Evolutionary conservation across 306 rosid genomes (phyloP).

Genomic region (Sicyos baderoa): DNA sequence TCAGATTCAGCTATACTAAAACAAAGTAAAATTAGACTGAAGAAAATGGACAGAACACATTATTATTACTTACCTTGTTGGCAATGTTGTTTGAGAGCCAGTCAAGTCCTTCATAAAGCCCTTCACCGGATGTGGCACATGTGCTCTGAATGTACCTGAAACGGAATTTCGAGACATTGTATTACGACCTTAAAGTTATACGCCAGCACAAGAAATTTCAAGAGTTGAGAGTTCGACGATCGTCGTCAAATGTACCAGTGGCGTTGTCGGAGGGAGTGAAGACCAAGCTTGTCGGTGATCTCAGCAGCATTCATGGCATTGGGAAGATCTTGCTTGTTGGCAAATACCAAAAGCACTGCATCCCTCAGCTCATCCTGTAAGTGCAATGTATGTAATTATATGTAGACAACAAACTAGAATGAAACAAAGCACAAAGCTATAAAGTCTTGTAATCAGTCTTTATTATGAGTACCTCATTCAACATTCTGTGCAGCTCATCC

Average conservation of each 20-base stretch:
- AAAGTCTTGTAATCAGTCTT: background rate
- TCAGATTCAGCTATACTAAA: too few relatives aligned
- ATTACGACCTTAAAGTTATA: constrained; percentile 1
- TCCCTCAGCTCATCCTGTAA: constrained; percentile 55
- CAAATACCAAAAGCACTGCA: constrained; percentile 60
- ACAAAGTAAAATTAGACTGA: too few relatives aligned
- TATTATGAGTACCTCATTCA: constrained; percentile 43
- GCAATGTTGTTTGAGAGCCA: constrained; percentile 69
- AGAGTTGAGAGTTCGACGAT: background rate
- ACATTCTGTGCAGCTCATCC: constrained; percentile 62
- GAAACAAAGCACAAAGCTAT: constrained; percentile 7
- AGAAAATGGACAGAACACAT: background rate
- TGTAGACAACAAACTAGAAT: background rate
- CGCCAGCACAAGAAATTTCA: background rate
- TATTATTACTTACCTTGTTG: constrained; percentile 31
- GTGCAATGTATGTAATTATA: constrained; percentile 8
- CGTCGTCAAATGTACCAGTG: constrained; percentile 38
- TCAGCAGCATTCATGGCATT: constrained; percentile 72
- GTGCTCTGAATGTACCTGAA: constrained; percentile 65
- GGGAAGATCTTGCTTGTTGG: constrained; percentile 73
- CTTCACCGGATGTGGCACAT: constrained; percentile 73
- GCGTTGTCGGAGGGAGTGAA: constrained; percentile 56
- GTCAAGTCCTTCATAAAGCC: constrained; percentile 62
- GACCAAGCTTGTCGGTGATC: constrained; percentile 54
- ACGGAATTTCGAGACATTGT: background rate